Evolutionary conservation across 192 early-diverging fungal genomes (phyloP), one percentile per base, ranked within the genome.

Genomic region (Fimicolochytrium jonesii): DNA sequence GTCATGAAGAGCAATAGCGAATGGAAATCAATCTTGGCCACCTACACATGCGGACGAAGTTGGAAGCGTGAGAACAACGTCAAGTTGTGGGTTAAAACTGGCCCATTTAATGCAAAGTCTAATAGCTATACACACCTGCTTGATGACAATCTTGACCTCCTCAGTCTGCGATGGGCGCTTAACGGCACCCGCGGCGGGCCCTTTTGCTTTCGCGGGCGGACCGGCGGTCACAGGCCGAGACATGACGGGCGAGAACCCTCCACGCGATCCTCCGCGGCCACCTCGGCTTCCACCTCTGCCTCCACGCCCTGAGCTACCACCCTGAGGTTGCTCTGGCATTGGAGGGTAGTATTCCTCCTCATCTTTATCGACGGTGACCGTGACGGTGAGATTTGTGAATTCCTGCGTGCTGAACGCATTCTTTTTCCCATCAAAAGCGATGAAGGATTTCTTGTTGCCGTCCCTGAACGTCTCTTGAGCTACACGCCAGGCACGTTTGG

Each of bases 351-450:
- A 34, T 1, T 44, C 50, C 18, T 67, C 65, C 0, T 18, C 17
- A 37, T 67, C 66, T n/a, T 59, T 33, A 0, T 46, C 26, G 32
- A 57, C 29, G n/a, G n/a, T 6, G 35, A 73, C 56, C 10, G 52
- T 23, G 37, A 61, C 18, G 7, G 28, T 20, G 22, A 13, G 11
- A 13, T 47, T 7, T 2, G 6, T 13, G 13, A 74, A 9, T 7
- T 54, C 10, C 0, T n/a, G 2, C 7, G 52, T 63, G 0, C 62
- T 55, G 35, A 49, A 74, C 10, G 72, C 72, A 39, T 58, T 68
- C 46, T 61, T 59, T 10, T 43, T 37, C n/a, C 72, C 72, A 49
- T 74, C 72, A 47, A 41, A 74, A 26, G 44, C 71, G 7, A 73
- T 46, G 54, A 43, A 68, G 1, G 51, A 37, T 15, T 32, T 33